Base-by-base conservation (phyloP, 345 rosid species). In the Mercurialis annua region DNA sequence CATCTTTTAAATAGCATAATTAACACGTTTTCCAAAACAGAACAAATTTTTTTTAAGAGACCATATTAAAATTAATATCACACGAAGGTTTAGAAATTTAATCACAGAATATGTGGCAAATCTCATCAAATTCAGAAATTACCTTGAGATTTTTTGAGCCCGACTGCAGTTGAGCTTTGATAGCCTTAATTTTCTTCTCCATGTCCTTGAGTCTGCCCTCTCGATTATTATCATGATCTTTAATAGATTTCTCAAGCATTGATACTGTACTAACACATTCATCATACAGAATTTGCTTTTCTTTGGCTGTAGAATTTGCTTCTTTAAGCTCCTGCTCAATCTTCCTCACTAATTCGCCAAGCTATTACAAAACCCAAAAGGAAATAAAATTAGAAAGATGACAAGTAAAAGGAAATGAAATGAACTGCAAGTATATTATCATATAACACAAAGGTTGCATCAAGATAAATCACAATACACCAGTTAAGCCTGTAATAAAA, bases 131-230 rank as follows among this genome's bases (percentile, higher is more conserved):
- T 71, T 38, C 21, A 49, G 62, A 60, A 56, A 64, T 48, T 72
- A 87, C 98, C 92, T 90, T 88, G 72, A 92, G 83, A 73, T 88
- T 83, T 85, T 88, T 90, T 62, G 88, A 88, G 53, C 81, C 78
- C 61, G 87, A 78, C 75, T 87, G 93, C 85, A 90, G 82, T 67
- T 82, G 73, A 75, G 85, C 77, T 82, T 93, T 90, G 66, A 79
- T 78, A 15, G 83, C 80, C 75, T 84, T 89, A 53, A 90, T 83
- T 55, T 77, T 81, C 56, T 85, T 88, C 81, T 93, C 93, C 71
- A 93, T 81, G 71, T 79, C 90, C 71, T 90, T 88, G 62, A 93
- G 92, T 77, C 88, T 80, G 65, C 82, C 88, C 63, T 84, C 94
- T 73, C 98, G 81, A 80, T 85, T 88, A 68, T 76, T 85, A 38